A percentile compares a stretch with the other conserved stretches of the same genome.
These are phyloP conservation scores for Monascus ruber DNA, from an alignment of 2,329 filamentous ascomycete genomes.

Conservation along the genomic window DNA sequence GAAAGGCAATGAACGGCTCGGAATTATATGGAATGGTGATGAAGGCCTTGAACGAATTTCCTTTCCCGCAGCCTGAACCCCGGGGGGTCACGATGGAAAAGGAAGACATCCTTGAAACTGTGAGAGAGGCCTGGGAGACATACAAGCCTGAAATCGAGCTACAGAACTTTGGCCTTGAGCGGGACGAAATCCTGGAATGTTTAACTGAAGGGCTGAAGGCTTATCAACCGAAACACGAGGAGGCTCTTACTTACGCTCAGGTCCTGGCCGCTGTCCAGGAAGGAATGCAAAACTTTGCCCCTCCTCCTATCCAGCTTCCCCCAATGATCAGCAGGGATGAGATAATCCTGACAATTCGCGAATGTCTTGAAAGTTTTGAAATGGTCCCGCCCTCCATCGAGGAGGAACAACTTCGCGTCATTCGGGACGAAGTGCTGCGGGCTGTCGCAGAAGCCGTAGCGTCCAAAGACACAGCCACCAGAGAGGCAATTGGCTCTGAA, in stretches of 20 bases:
- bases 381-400: slow-evolving; percentile 9
- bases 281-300: slow-evolving; percentile 67
- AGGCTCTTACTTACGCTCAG: slow-evolving; percentile 65
- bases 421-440: slow-evolving; percentile 24
- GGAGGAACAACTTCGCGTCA: slow-evolving; percentile 16
- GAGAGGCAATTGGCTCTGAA: slow-evolving; percentile 19
- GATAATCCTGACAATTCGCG: slow-evolving; percentile 69
- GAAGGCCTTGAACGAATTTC: slow-evolving; percentile 52
- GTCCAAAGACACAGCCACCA: slow-evolving; percentile 20
- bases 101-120: slow-evolving; percentile 75
- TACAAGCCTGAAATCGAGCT: slow-evolving; percentile 91
- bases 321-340: slow-evolving; percentile 66
- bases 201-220: slow-evolving; percentile 75
- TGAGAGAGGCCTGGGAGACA: slow-evolving; percentile 83
- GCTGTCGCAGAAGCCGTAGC: slow-evolving; percentile 19
- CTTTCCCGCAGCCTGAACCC: slow-evolving; percentile 46
- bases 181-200: slow-evolving; percentile 79
- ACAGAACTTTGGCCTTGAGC: slow-evolving; percentile 78
- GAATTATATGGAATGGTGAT: slow-evolving; percentile 80
- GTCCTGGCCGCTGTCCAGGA: slow-evolving; percentile 78
- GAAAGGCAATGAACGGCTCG: slow-evolving; percentile 60
- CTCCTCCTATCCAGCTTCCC: slow-evolving; percentile 60
- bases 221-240: slow-evolving; percentile 45
- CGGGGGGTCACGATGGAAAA: slow-evolving; percentile 49
- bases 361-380: slow-evolving; percentile 77